Percentiles rank a stretch among this genome's conserved stretches.
Evolutionary conservation across 2,329 filamentous ascomycete genomes (phyloP).

Genomic region (Aspergillus bombycis): DNA sequence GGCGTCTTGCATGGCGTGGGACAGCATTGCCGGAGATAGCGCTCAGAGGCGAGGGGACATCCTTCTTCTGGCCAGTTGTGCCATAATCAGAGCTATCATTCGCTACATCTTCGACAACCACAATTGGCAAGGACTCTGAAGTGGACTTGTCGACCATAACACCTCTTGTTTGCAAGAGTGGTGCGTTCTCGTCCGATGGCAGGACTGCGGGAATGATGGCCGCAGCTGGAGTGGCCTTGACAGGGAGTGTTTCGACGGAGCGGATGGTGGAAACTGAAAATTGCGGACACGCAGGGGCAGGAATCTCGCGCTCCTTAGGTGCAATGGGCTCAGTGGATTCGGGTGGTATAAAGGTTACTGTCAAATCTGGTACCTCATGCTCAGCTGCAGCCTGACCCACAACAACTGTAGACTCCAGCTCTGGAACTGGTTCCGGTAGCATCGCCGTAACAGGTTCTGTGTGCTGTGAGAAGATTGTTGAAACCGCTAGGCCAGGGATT

Average conservation of each 20-base stretch:
- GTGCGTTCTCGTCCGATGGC: constrained; percentile 29
- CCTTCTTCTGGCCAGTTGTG: constrained; percentile 31
- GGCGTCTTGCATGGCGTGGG: constrained; percentile 29
- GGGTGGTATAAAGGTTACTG: constrained; percentile 33
- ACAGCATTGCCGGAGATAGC: constrained; percentile 64
- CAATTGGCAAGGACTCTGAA: constrained; percentile 44
- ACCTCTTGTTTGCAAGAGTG: constrained; percentile 23
- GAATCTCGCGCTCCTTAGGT: constrained; percentile 24
- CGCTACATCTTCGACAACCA: constrained; percentile 67
- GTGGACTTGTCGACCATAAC: constrained; percentile 18
- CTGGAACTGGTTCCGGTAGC: constrained; percentile 20
- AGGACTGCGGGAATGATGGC: constrained; percentile 21
- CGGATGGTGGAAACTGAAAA: constrained; percentile 47
- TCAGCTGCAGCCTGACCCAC: constrained; percentile 20
- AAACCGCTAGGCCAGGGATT: constrained; percentile 28
- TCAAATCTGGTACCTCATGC: constrained; percentile 24
- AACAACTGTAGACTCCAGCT: constrained; percentile 20
- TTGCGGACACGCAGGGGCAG: constrained; percentile 32
- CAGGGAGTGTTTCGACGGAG: constrained; percentile 51
- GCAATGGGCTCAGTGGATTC: constrained; percentile 38
- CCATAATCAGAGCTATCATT: constrained; percentile 54
- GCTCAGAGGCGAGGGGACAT: constrained; percentile 57
- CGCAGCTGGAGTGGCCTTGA: constrained; percentile 38
- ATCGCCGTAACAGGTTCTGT: constrained; percentile 30
- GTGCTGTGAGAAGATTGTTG: constrained; percentile 32